Base-by-base conservation (phyloP, 176 grass and related monocot genomes). In the Ensete glaucum region DNA sequence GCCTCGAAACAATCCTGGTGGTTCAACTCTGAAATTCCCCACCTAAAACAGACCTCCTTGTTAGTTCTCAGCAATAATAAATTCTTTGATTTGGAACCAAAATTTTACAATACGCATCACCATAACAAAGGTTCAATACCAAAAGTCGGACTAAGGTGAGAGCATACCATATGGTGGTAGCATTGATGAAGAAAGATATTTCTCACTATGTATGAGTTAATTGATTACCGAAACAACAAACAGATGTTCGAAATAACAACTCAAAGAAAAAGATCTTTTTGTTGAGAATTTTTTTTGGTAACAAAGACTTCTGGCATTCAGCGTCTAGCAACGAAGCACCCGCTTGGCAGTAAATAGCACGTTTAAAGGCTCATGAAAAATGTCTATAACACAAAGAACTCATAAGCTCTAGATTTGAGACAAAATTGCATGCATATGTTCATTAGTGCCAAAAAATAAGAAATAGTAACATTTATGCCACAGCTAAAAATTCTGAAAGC, bases 1-100 rank as follows among this genome's bases (percentile, higher is more conserved):
- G 25, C 96, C 96, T 77, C 96, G 90, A 83, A 99, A 99, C 74
- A 99, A 81, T 62, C 88, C 91, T 82, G 96, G 96, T 11, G 88
- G 96, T 78, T 99, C 96, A 60, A 99, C 96, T 89, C 88, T 95
- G 79, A 99, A 95, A 85, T 99, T 99, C 50, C 96, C 96, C 69
- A 95, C 96, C 96, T 99, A 81, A 57, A 89, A 77, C 24, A 74
- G 73, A 53, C 15, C 19, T 8, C 26, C 20, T 49, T 17, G 50
- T 60, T 50, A 64, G 26, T 50, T 14, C 8, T 74, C 67, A 65
- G 63, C n/a, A 64, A 64, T 64, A 64, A 64, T 21, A 43, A 43
- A 43, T 43, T 43, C 21, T 25, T 8, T 16, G 24, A 67, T 16
- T 29, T 43, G 34, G 34, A 3, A 43, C 34, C 34, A 43, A 43